Evolutionary conservation across 2,329 filamentous ascomycete genomes (phyloP).

Genomic region (Emmonsiellopsis sp.): DNA sequence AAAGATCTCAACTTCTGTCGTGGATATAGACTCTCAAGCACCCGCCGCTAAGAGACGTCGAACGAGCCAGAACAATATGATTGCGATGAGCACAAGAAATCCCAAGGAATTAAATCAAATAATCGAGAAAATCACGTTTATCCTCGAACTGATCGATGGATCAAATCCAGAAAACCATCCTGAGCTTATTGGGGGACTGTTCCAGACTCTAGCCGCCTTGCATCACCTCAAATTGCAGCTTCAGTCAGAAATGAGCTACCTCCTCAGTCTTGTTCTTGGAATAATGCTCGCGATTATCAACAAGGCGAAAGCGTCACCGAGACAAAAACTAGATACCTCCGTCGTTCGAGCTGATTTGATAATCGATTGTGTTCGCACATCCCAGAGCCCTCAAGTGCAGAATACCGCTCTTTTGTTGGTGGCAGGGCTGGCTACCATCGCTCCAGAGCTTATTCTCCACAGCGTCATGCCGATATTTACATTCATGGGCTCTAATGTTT

Average conservation of each 20-base stretch:
- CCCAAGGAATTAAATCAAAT: conserved; percentile 57
- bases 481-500: conserved; percentile 86
- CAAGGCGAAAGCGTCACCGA: conserved; percentile 49
- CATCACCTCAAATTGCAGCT: conserved; percentile 75
- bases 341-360: conserved; percentile 81
- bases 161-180: conserved; percentile 66
- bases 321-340: conserved; percentile 59
- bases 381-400: conserved; percentile 85
- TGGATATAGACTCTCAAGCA: conserved; percentile 61
- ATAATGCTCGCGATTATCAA: conserved; percentile 79
- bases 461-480: conserved; percentile 99
- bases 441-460: conserved; percentile 84
- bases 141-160: conserved; percentile 78
- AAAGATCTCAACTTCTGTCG: conserved; percentile 59
- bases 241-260: conserved; percentile 79
- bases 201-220: conserved; percentile 75
- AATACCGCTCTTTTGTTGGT: conserved; percentile 84
- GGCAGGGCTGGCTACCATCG: conserved; percentile 74
- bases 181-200: conserved; percentile 68
- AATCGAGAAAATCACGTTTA: conserved; percentile 71
- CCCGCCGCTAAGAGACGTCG: conserved; percentile 71
- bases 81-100: conserved; percentile 52
- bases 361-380: conserved; percentile 88
- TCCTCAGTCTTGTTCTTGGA: conserved; percentile 75
- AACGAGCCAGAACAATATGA: conserved; percentile 63